Percentiles rank a stretch among this genome's conserved stretches.
phyloP scores from a whole-genome alignment of 2,329 filamentous ascomycete genomes.

The Diaporthe sp. region DNA sequence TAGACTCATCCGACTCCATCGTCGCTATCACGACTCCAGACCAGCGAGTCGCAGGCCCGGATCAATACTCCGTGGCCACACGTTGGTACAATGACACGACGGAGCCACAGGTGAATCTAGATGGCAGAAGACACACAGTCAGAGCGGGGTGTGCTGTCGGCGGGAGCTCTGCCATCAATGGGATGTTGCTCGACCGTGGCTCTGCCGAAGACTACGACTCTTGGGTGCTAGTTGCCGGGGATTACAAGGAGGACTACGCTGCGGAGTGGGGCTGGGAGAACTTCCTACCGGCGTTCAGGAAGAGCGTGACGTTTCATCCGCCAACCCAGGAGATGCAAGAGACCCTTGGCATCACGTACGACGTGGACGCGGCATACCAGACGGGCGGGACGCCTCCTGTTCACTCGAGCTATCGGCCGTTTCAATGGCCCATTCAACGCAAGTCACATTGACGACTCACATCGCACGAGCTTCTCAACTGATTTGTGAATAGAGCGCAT shows the following conservation, averaged over 20 bases:
- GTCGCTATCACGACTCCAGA: constrained; percentile 15
- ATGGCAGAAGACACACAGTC: constrained; percentile 12
- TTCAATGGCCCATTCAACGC: constrained; percentile 34
- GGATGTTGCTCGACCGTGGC: constrained; percentile 23
- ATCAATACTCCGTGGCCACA: constrained; percentile 16
- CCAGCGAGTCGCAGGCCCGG: background rate
- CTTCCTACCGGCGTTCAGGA: constrained; percentile 23
- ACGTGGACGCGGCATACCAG: constrained; percentile 32
- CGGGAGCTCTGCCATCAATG: constrained; percentile 31
- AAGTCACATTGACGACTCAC: background rate
- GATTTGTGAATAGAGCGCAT: background rate
- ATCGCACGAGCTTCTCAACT: background rate
- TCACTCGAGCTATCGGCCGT: constrained; percentile 36
- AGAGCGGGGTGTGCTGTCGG: constrained; percentile 28
- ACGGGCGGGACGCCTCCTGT: constrained; percentile 22
- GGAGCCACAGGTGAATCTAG: constrained; percentile 16
- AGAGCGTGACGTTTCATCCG: constrained; percentile 27
- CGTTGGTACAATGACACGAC: constrained; percentile 28
- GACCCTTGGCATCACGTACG: constrained; percentile 27
- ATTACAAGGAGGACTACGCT: constrained; percentile 18
- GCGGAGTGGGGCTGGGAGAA: constrained; percentile 21
- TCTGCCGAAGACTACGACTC: constrained; percentile 29
- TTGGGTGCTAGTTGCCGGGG: constrained; percentile 19
- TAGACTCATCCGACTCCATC: constrained; percentile 28
- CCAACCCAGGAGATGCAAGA: constrained; percentile 18